Evolutionary conservation across 2,329 filamentous ascomycete species (phyloP).

Genomic region (Nannizziopsis arthrosporioides): DNA sequence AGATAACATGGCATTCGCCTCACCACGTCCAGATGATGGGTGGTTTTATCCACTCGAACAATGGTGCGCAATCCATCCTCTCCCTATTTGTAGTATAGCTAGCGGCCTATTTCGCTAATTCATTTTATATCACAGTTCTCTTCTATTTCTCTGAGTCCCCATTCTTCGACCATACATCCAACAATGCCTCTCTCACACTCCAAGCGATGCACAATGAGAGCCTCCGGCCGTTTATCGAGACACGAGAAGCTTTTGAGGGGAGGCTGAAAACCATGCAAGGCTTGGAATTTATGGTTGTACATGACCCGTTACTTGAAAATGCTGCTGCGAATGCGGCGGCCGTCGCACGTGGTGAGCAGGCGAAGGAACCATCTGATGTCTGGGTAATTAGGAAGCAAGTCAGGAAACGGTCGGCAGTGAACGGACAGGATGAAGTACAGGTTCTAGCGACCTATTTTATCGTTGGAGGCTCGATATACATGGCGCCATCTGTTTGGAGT

Average conservation of each 20-base stretch:
- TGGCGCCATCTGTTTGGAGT: slow-evolving; percentile 50
- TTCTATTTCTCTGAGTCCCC: slow-evolving; percentile 52
- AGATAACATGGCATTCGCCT: slow-evolving; percentile 37
- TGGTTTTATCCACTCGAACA: slow-evolving; percentile 36
- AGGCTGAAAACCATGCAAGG: slow-evolving; percentile 45
- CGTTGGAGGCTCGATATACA: slow-evolving; percentile 49
- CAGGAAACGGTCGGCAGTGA: slow-evolving; percentile 34
- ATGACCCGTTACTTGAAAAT: slow-evolving; percentile 43
- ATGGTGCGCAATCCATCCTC: slow-evolving; percentile 24
- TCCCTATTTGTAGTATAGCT: background rate
- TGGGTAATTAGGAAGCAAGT: slow-evolving; percentile 53
- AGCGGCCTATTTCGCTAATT: background rate
- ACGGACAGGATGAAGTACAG: slow-evolving; percentile 39
- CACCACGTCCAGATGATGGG: slow-evolving; percentile 38
- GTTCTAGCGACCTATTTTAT: slow-evolving; percentile 50
- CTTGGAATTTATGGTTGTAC: slow-evolving; percentile 48
- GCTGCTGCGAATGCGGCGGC: slow-evolving; percentile 22
- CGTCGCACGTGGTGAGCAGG: slow-evolving; percentile 15
- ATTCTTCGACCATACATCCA: slow-evolving; percentile 51
- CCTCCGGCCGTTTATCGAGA: slow-evolving; percentile 41
- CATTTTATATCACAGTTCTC: slow-evolving; percentile 34
- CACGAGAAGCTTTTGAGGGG: slow-evolving; percentile 46
- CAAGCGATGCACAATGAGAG: slow-evolving; percentile 42
- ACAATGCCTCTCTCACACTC: slow-evolving; percentile 46
- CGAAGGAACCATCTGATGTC: slow-evolving; percentile 39